Base-by-base conservation (phyloP, 331 rosid species). In the Dryas integrifolia region DNA sequence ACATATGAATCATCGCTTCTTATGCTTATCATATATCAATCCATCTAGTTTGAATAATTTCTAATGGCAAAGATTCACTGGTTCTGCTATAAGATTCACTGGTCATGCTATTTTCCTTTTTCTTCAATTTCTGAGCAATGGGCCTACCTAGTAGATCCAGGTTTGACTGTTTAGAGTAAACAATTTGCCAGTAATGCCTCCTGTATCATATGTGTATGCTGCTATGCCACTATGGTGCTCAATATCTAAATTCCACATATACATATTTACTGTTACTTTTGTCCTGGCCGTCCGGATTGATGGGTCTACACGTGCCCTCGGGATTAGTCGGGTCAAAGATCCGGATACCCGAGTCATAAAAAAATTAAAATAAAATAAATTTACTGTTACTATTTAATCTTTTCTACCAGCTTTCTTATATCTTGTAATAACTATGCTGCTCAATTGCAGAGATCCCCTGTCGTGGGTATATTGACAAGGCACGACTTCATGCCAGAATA, bases 401-500 rank as follows among this genome's bases (percentile, higher is more conserved):
- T 62, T 40, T 40, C 1, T 38, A 45, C 55, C 40, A 79, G 50
- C 67, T 52, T 76, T 55, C 74, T 46, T 69, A 64, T 60, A 35
- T 12, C 57, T 30, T 48, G 39, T 50, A 50, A 58, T 64, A 46
- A 51, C 55, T 51, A 49, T 76, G 74, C 41, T 56, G 59, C 45
- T 61, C 24, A 65, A 74, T 69, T 83, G 87, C 99, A 95, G 99
- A 81, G 88, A 81, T 80, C 84, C 40, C 97, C 97, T 0, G 89
- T 91, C 49, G 92, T 87, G 50, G 97, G 99, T 35, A 86, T 95
- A 72, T 76, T 92, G 79, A 95, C 97, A 2, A 81, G 99, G 78
- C 99, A 95, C 14, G 97, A 95, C 77, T 95, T 95, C 82, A 95
- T 82, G 87, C 76, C 96, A 4, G 99, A 92, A 79, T 96, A 95